Base-by-base conservation (phyloP, 305 asterid genomes). In the Fraxinus sp. region DNA sequence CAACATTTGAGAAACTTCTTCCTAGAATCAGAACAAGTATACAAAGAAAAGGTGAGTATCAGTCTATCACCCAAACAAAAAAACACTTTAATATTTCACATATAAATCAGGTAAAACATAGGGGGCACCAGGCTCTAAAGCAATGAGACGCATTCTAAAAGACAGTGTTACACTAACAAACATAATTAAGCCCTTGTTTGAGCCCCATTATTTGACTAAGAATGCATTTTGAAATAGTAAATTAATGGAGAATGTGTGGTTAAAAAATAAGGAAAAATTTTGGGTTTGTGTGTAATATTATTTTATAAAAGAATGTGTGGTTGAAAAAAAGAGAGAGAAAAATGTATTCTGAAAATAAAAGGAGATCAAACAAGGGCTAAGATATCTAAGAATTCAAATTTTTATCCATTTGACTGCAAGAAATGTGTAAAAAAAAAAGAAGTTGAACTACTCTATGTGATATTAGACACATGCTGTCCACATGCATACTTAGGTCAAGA, bases 1-100 rank as follows among this genome's bases (percentile, higher is more conserved):
- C 79, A 79, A 37, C 87, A 82, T 85, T 81, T 85, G 85, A 76
- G 87, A 49, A 77, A 87, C 89, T 86, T 88, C 97, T 86, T 90
- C 97, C 99, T 94, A 84, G 75, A 85, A 85, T 85, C 64, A 79
- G 80, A 81, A 84, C 81, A 87, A 70, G 39, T 83, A 75, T 28
- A 59, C 28, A 46, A 82, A 39, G 80, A 81, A 79, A 77, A 68
- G 6, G 37, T 68, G 39, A 70, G 10, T 28, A 30, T 10, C 41
- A 70, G 16, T 70, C 75, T 26, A 26, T 13, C 20, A 26, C 9
- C 75, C 75, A 68, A 68, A 68, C 73, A 68, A 13, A 26, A 10
- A 30, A 24, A 24, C 18, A 28, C 37, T 68, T 28, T 68, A 22
- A 64, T 10, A 24, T 24, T 64, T 22, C 33, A 22, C 39, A 30